phyloP scores from a whole-genome alignment of 306 rosid genomes.

The Adenanthera pavonina region DNA sequence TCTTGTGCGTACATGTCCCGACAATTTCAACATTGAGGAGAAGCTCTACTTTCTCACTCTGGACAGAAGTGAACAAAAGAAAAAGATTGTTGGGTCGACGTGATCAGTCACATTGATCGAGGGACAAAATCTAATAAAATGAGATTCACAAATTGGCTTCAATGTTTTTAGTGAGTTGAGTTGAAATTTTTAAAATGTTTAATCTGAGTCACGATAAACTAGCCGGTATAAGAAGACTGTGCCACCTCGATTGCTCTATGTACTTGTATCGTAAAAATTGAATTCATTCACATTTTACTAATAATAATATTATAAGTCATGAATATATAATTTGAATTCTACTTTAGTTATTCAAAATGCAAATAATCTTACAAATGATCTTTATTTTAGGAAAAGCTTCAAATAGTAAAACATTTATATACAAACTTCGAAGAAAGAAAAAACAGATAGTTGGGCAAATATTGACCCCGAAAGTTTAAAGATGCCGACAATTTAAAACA shows the following conservation, averaged over 20 bases:
- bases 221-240: background rate
- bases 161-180: background rate
- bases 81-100: no score
- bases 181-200: background rate
- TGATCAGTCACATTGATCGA: background rate
- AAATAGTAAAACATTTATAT: background rate
- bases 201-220: background rate
- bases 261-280: no score
- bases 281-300: background rate
- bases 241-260: no score
- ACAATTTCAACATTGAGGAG: background rate
- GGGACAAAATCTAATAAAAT: background rate
- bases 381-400: no score
- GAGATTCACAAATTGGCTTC: background rate
- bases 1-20: background rate
- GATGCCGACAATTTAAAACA: no score
- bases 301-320: no score
- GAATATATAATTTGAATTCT: no score
- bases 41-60: background rate
- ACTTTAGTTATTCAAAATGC: background rate
- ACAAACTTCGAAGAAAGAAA: background rate
- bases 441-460: no score
- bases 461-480: no score
- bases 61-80: background rate
- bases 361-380: background rate